Conservation (phyloP, 148 eudicot species). For the Bassia scoparia region DNA sequence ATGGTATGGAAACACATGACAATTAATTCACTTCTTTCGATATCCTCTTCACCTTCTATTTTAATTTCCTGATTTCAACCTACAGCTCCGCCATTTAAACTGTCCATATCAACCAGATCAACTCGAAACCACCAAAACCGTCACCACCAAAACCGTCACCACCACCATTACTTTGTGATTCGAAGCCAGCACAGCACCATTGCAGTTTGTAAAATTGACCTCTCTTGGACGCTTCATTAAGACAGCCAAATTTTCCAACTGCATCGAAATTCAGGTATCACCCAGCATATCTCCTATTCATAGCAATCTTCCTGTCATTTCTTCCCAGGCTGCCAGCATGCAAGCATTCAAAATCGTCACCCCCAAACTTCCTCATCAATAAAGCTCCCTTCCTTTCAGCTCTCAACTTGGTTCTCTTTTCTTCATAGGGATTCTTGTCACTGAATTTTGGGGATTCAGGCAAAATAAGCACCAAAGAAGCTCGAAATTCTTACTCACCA, state of each 20-base stretch:
- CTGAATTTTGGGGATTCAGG: background rate
- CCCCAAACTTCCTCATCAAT: slow-evolving; percentile 29
- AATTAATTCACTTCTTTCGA: background rate
- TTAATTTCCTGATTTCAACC: background rate
- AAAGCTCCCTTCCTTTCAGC: slow-evolving; percentile 14
- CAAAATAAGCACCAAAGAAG: background rate
- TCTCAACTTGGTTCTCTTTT: slow-evolving; percentile 12
- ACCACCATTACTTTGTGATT: background rate
- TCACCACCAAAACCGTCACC: background rate
- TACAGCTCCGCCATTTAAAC: slow-evolving; percentile 2
- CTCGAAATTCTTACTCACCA: slow-evolving; percentile 49
- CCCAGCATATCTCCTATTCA: background rate
- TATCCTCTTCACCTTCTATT: background rate
- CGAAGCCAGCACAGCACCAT: background rate
- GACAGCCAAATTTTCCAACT: background rate
- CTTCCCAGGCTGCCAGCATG: slow-evolving; percentile 64
- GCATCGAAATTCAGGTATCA: background rate
- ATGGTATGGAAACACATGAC: background rate
- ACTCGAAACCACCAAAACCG: background rate
- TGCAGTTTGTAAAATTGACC: background rate
- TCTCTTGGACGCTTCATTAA: background rate
- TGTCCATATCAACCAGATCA: background rate
- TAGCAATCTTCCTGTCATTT: slow-evolving; percentile 28
- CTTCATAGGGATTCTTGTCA: background rate
- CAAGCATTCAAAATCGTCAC: slow-evolving; percentile 43